Conservation (phyloP, 2,329 filamentous ascomycete species). For the Fusarium austroafricanum region DNA sequence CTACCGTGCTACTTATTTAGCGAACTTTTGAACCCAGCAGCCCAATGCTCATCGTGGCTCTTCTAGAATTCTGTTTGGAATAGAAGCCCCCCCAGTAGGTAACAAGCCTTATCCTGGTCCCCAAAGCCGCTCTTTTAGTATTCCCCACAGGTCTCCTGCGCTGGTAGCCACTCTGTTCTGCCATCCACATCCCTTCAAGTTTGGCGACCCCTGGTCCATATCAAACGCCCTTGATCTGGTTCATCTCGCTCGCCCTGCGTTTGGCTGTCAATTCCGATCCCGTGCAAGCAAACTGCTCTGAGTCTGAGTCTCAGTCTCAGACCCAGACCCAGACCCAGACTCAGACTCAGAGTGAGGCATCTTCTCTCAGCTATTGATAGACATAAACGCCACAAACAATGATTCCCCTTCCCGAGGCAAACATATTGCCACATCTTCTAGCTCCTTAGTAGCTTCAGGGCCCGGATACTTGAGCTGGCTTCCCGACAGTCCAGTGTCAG, state of each 20-base stretch:
- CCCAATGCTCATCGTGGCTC: conserved; percentile 34
- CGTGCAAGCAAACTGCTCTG: conserved; percentile 7
- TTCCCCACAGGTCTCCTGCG: conserved; percentile 40
- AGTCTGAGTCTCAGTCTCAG: too few species aligned
- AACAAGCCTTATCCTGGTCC: conserved; percentile 35
- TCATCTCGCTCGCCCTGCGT: conserved; percentile 43
- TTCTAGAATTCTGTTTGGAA: conserved; percentile 48
- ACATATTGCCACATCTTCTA: conserved; percentile 34
- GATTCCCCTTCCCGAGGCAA: conserved; percentile 11
- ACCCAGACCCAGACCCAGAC: too few species aligned
- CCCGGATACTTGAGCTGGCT: conserved; percentile 33
- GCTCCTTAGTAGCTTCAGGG: conserved; percentile 11
- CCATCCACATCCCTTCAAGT: conserved; percentile 39
- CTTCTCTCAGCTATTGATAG: conserved; percentile 17
- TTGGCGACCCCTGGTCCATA: conserved; percentile 36
- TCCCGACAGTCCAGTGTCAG: conserved; percentile 25
- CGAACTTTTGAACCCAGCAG: conserved; percentile 12
- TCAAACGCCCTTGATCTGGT: conserved; percentile 41
- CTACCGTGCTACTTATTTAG: not conserved
- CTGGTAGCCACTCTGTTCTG: conserved; percentile 14
- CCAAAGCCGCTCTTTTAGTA: conserved; percentile 36
- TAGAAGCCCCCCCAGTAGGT: conserved; percentile 38
- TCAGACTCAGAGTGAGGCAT: too few species aligned
- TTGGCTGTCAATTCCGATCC: conserved; percentile 24
- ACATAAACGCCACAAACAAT: conserved; percentile 23